Conservation (phyloP, 1,284 basidiomycete genomes). For the Coriolopsis trogii region DNA sequence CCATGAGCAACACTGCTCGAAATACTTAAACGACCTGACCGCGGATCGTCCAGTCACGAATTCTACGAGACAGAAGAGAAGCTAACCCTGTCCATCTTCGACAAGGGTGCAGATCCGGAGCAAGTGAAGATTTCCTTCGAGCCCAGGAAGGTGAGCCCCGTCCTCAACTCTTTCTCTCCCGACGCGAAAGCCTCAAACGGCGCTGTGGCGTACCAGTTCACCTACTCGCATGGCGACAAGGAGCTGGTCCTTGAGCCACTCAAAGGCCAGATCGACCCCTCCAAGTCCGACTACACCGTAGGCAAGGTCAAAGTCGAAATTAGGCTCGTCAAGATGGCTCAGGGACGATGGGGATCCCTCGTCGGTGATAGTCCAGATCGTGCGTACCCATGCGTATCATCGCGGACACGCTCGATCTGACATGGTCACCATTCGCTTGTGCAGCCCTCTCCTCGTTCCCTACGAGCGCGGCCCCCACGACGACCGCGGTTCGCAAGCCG, state of each 20-base stretch:
- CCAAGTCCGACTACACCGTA: conserved; percentile 65
- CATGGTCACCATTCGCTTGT: not conserved
- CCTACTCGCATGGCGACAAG: conserved; percentile 68
- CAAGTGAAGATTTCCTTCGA: conserved; percentile 67
- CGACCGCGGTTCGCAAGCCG: conserved; percentile 36
- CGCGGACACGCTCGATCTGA: not conserved
- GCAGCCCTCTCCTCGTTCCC: conserved; percentile 37
- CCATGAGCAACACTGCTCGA: not conserved
- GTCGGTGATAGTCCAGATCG: conserved; percentile 75
- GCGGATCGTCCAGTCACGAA: conserved; percentile 62
- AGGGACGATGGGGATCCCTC: conserved; percentile 77
- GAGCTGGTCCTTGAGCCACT: conserved; percentile 71
- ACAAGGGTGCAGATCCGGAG: conserved; percentile 73
- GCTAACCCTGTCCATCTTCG: conserved; percentile 77
- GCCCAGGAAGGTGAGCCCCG: conserved; percentile 56
- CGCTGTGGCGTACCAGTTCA: conserved; percentile 46
- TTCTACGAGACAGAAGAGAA: conserved; percentile 86
- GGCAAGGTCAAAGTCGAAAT: conserved; percentile 87
- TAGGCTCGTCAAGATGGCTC: conserved; percentile 61
- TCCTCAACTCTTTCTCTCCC: not conserved
- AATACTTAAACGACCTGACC: not conserved
- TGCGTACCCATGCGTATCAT: conserved; percentile 40
- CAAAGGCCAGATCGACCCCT: conserved; percentile 76
- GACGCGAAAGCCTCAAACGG: not conserved
- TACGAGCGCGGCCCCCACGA: conserved; percentile 32